Conservation (phyloP, 371 early-diverging fungal genomes). For the Capillidium rhysosporum region DNA sequence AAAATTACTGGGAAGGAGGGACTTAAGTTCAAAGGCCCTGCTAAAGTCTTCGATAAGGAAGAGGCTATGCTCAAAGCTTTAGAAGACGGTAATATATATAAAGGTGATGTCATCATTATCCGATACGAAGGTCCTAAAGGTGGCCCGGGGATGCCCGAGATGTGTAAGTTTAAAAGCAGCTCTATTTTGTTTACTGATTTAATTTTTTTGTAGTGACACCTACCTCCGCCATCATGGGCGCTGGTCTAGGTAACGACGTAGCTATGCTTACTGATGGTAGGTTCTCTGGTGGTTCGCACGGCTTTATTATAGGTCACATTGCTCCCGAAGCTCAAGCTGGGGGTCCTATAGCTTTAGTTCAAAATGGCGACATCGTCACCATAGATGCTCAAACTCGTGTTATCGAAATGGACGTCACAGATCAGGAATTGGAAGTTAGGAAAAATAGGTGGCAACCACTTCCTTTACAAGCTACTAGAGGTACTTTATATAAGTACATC, state of each 20-base stretch:
- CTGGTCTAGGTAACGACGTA: conserved; percentile 90
- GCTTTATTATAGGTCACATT: conserved; percentile 96
- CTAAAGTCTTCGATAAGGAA: conserved; percentile 80
- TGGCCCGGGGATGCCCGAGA: conserved; percentile 89
- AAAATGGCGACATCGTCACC: conserved; percentile 65
- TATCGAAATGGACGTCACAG: conserved; percentile 51
- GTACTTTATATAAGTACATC: conserved; percentile 76
- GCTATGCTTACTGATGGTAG: conserved; percentile 92
- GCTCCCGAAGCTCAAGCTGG: conserved; percentile 93
- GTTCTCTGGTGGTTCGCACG: conserved; percentile 88
- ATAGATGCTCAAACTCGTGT: conserved; percentile 65
- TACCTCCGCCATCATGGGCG: conserved; percentile 92
- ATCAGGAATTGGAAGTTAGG: conserved; percentile 53
- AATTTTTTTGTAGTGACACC: conserved; percentile 45
- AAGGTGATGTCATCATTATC: conserved; percentile 79
- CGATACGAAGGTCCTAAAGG: conserved; percentile 83
- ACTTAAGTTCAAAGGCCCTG: conserved; percentile 58
- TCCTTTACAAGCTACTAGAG: conserved; percentile 67
- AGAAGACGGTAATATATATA: conserved; percentile 53
- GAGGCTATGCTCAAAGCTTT: conserved; percentile 69
- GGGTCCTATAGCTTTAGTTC: conserved; percentile 81
- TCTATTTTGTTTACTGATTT: conserved; percentile 6
- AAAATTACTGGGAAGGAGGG: conserved; percentile 98
- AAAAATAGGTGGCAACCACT: conserved; percentile 47
- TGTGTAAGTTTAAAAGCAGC: conserved; percentile 51